Base-by-base conservation (phyloP, 2,329 filamentous ascomycete genomes). In the Iodosphaeria phyllophila region DNA sequence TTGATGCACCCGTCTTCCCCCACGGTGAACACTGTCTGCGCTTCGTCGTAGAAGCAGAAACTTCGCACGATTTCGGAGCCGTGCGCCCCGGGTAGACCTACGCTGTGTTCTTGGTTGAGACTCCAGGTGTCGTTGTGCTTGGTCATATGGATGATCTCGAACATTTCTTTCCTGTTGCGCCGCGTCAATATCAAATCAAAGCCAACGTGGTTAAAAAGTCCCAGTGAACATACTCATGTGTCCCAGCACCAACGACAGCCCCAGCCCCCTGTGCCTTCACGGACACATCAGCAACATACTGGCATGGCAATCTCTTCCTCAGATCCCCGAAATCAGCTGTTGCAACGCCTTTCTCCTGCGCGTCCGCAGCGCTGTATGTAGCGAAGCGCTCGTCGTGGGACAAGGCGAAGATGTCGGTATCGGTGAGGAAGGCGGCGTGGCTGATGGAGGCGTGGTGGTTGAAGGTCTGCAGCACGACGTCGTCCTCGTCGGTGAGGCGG, bases 361-460 rank as follows among this genome's bases (percentile, higher is more conserved):
- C 62, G 33, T 75, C 74, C 23, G 69, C 64, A 28, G 77, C 52
- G 32, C 73, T 64, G 43, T 83, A 82, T 29, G 83, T 60, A 11
- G 74, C 72, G 32, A 83, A 64, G 30, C 68, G 71, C 52, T 89
- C 79, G 42, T 86, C 79, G 30, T 82, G 76, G 1, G 74, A 79
- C 7, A 84, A 50, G 4, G 74, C 75, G 33, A 70, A 80, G 16
- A 83, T 63, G 39, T 75, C 64, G 5, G 60, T 61, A 10, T 54
- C 47, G 28, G 56, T 66, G 27, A 86, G 53, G 50, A 83, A 84
- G 5, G 70, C 74, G 9, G 77, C 71, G 35, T 68, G 74, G 44
- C 82, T 76, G 33, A 86, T 65, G 0, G 76, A 79, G 17, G 72
- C 67, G 18, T 66, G 62, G 41, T 79, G 75, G 46, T 86, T 86